Evolutionary conservation across 2,329 filamentous ascomycete species (phyloP).

Genomic region (Phyllosticta citrichinensis): DNA sequence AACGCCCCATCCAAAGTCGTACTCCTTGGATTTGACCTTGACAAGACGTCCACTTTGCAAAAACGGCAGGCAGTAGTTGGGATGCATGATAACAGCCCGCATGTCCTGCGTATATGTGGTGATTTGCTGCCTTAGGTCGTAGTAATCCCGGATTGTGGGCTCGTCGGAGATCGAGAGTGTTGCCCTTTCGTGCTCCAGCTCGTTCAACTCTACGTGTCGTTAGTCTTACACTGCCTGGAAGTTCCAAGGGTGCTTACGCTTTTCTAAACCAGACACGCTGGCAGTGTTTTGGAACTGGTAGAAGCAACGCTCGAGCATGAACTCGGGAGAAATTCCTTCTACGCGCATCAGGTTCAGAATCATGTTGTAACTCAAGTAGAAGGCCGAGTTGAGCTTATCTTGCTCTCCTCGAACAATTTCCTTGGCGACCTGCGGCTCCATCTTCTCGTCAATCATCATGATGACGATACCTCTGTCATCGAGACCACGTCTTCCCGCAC

Average conservation of each 20-base stretch:
- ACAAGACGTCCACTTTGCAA: constrained; percentile 82
- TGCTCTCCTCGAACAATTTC: constrained; percentile 94
- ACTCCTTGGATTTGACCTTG: constrained; percentile 66
- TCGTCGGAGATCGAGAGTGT: constrained; percentile 75
- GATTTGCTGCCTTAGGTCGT: constrained; percentile 76
- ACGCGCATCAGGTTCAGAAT: constrained; percentile 91
- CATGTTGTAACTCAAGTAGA: constrained; percentile 99
- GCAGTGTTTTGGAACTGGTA: constrained; percentile 96
- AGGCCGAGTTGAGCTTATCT: constrained; percentile 94
- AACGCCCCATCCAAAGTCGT: constrained; percentile 92
- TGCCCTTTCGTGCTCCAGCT: constrained; percentile 65
- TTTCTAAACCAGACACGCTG: constrained; percentile 73
- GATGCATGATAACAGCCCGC: constrained; percentile 83
- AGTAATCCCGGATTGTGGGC: constrained; percentile 84
- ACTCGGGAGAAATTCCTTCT: constrained; percentile 98
- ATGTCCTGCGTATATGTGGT: constrained; percentile 80
- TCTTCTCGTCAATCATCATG: constrained; percentile 97
- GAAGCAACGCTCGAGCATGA: constrained; percentile 97
- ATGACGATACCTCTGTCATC: constrained; percentile 98
- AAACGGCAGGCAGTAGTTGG: constrained; percentile 74
- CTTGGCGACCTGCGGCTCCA: constrained; percentile 89
- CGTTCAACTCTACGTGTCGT: constrained; percentile 52
- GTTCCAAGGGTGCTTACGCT: constrained; percentile 31
- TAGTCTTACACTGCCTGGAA: not conserved
- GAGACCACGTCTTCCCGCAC: constrained; percentile 90